Evolutionary conservation across 2,329 filamentous ascomycete species (phyloP).

Genomic region (Zasmidium citrigriseum): DNA sequence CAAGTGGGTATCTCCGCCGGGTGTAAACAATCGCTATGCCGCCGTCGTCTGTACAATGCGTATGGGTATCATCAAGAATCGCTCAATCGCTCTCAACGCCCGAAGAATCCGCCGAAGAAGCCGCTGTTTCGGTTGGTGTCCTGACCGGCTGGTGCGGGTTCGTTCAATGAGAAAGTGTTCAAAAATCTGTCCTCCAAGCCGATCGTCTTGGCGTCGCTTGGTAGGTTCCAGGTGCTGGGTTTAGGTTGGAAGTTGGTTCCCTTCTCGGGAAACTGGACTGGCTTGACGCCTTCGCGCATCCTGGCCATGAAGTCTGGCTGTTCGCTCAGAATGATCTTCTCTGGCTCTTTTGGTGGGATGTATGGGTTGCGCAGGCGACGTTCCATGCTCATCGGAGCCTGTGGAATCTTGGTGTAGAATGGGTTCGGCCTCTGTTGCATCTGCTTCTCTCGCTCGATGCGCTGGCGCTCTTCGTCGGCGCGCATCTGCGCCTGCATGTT

Average conservation of each 20-base stretch:
- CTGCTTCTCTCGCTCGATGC: constrained; percentile 19
- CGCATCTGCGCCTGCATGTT: constrained; percentile 26
- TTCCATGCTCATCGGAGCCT: constrained; percentile 67
- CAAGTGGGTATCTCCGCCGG: not conserved
- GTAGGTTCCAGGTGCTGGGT: constrained; percentile 21
- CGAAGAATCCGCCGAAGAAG: constrained; percentile 3
- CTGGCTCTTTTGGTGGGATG: constrained; percentile 13
- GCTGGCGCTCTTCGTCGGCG: constrained; percentile 17
- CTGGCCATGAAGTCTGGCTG: constrained; percentile 55
- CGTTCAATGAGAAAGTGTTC: constrained; percentile 19
- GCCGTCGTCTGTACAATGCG: not conserved
- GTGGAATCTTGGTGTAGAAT: constrained; percentile 71
- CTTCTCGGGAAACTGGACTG: constrained; percentile 22
- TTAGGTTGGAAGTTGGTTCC: constrained; percentile 23
- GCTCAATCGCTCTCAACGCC: not conserved
- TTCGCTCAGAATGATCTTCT: constrained; percentile 45
- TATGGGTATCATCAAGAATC: not conserved
- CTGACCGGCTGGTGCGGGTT: constrained; percentile 7
- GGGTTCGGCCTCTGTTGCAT: constrained; percentile 43
- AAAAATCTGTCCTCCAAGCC: constrained; percentile 25
- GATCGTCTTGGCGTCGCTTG: constrained; percentile 22
- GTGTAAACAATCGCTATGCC: not conserved
- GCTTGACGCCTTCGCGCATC: constrained; percentile 32
- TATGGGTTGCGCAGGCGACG: constrained; percentile 61
- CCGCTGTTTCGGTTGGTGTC: not conserved